Percentiles rank a stretch among this genome's conserved stretches.
phyloP scores from a whole-genome alignment of 2,329 filamentous ascomycete genomes.

The Hypoxylon sp. region DNA sequence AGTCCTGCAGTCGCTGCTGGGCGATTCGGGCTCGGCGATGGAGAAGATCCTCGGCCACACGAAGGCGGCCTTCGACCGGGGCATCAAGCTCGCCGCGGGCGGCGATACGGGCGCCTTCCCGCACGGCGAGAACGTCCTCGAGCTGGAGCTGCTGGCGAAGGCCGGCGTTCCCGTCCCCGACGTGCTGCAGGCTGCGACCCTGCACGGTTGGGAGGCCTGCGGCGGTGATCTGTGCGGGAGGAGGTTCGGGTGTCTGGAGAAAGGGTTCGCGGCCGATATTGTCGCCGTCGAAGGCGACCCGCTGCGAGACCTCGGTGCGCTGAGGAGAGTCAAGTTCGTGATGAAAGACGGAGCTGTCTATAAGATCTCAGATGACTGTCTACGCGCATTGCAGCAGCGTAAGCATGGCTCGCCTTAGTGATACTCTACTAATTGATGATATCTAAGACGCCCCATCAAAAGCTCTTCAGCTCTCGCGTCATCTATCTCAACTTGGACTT shows the following conservation, averaged over 20 bases:
- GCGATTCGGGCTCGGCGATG: constrained; percentile 41
- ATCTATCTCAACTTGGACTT: no score
- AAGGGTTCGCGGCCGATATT: constrained; percentile 59
- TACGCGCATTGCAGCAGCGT: no score
- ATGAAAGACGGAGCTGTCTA: constrained; percentile 65
- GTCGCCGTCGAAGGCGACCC: constrained; percentile 58
- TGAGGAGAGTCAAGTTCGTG: constrained; percentile 60
- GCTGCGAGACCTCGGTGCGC: constrained; percentile 48
- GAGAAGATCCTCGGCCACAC: constrained; percentile 49
- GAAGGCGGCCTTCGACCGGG: constrained; percentile 55
- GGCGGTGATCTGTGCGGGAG: constrained; percentile 60
- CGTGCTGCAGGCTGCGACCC: constrained; percentile 57
- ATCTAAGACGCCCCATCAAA: no score
- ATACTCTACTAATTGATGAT: no score
- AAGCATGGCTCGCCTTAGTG: no score
- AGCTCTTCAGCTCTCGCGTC: no score
- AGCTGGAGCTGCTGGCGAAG: constrained; percentile 62
- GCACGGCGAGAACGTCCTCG: constrained; percentile 61
- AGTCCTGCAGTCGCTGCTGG: constrained; percentile 48
- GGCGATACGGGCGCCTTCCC: constrained; percentile 62
- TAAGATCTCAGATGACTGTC: no score
- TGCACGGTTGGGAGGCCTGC: constrained; percentile 64
- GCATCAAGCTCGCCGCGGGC: constrained; percentile 59
- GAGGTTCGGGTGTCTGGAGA: constrained; percentile 60
- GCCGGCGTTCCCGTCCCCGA: constrained; percentile 60